Conservation (phyloP, 208 protist species). For the Phytomonas francai region DNA sequence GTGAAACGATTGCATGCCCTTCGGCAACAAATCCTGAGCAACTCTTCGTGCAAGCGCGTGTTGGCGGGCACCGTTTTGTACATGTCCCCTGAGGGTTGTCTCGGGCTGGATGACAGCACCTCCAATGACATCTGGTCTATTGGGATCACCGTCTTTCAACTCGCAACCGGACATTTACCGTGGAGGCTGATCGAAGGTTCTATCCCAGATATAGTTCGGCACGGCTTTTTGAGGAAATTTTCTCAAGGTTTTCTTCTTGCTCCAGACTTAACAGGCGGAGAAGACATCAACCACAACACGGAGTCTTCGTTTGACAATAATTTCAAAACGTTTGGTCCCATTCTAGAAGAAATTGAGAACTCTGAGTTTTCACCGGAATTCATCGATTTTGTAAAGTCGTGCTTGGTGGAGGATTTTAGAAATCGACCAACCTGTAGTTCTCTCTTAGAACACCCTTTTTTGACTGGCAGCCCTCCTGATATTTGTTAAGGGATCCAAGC, state of each 20-base stretch:
- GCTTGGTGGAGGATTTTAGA: conserved; percentile 45
- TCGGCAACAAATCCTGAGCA: not conserved
- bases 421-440: conserved; percentile 39
- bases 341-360: conserved; percentile 42
- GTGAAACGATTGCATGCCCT: not conserved
- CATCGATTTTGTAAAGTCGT: conserved; percentile 45
- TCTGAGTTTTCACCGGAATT: conserved; percentile 26
- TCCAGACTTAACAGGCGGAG: not conserved
- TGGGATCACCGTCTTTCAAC: conserved; percentile 64
- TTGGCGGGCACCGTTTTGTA: conserved; percentile 44
- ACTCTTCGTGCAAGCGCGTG: not conserved
- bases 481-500: not conserved
- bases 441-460: conserved; percentile 58
- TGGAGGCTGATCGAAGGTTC: conserved; percentile 53
- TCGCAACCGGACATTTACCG: conserved; percentile 55
- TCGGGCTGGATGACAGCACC: conserved; percentile 31
- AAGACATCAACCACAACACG: not conserved
- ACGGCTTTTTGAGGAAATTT: conserved; percentile 48
- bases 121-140: conserved; percentile 82
- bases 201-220: conserved; percentile 55
- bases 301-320: conserved; percentile 5
- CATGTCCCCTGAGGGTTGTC: conserved; percentile 79
- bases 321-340: conserved; percentile 34
- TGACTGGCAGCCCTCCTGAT: conserved; percentile 10
- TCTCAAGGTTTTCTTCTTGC: conserved; percentile 2